Evolutionary conservation across 345 rosid species (phyloP).

Genomic region (Acer campestre): DNA sequence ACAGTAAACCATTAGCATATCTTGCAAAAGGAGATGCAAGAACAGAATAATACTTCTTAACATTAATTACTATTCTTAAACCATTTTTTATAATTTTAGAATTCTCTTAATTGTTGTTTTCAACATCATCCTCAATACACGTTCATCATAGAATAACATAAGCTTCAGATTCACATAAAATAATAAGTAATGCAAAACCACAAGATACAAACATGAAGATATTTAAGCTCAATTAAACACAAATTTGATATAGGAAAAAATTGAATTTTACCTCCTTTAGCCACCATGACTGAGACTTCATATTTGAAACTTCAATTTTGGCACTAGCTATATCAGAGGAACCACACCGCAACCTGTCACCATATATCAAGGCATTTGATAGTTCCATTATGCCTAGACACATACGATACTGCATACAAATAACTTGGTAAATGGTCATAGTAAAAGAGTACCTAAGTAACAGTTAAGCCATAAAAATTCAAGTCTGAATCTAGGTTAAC

Average conservation of each 20-base stretch:
- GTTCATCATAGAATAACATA: neutral
- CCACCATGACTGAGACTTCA: slow-evolving; percentile 56
- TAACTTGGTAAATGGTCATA: slow-evolving; percentile 23
- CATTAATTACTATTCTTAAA: neutral
- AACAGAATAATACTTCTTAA: neutral
- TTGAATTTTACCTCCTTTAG: slow-evolving; percentile 58
- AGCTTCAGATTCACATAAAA: neutral
- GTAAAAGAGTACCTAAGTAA: slow-evolving; percentile 7
- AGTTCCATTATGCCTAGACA: slow-evolving; percentile 90
- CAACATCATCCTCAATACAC: neutral
- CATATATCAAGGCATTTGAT: slow-evolving; percentile 90
- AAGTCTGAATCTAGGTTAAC: slow-evolving; percentile 36
- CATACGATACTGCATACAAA: slow-evolving; percentile 86
- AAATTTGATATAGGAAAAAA: neutral
- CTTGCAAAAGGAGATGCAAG: neutral
- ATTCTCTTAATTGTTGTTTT: neutral
- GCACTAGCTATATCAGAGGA: slow-evolving; percentile 81
- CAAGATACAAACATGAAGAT: neutral
- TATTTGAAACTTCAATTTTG: slow-evolving; percentile 55
- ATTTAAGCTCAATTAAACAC: neutral
- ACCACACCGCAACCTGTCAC: slow-evolving; percentile 85
- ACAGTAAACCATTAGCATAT: neutral
- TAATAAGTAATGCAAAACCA: neutral
- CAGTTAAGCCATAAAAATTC: slow-evolving; percentile 17
- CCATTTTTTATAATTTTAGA: neutral